A percentile compares a stretch with the other conserved stretches of the same genome.
These are phyloP conservation scores for Tetrapyrgos nigripes DNA, from an alignment of 1,284 basidiomycete genomes.

Conservation along the genomic window DNA sequence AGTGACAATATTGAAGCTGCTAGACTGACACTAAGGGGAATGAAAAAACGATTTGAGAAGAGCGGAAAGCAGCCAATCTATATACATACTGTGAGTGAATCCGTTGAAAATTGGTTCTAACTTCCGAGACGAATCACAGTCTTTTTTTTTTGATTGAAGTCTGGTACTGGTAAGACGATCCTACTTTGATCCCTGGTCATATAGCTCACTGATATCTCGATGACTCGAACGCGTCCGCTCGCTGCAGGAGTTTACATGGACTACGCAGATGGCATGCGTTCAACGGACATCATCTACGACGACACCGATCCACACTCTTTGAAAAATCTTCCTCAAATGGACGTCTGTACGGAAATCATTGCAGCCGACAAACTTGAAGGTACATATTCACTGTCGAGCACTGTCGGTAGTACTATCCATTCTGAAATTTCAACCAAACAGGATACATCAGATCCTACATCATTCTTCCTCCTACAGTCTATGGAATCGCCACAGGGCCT, in stretches of 20 bases:
- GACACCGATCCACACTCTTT: conserved; percentile 43
- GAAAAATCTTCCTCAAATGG: conserved; percentile 38
- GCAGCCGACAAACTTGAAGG: conserved; percentile 42
- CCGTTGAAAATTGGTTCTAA: not conserved
- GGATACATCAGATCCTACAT: conserved; percentile 52
- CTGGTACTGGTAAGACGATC: conserved; percentile 27
- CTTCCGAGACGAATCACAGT: not conserved
- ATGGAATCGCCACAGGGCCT: conserved; percentile 45
- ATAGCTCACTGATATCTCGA: conserved; percentile 18
- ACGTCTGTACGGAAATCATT: conserved; percentile 43
- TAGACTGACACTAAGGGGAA: conserved; percentile 47
- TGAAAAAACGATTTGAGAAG: conserved; percentile 46
- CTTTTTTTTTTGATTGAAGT: conserved; percentile 6
- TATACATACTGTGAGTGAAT: conserved; percentile 54
- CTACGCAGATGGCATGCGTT: conserved; percentile 37
- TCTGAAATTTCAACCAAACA: conserved; percentile 17
- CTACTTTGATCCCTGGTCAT: too few relatives aligned
- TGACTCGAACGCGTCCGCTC: too few relatives aligned
- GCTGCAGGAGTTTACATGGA: conserved; percentile 39
- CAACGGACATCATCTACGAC: conserved; percentile 38
- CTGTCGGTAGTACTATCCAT: not conserved
- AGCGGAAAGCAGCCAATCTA: conserved; percentile 48
- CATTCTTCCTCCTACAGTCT: conserved; percentile 51
- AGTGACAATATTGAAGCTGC: conserved; percentile 45
- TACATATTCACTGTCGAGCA: conserved; percentile 9